A percentile compares a stretch with the other conserved stretches of the same genome.
These are phyloP conservation scores for Rutstroemia sp. DNA, from an alignment of 2,329 filamentous ascomycete species.

Conservation along the genomic window DNA sequence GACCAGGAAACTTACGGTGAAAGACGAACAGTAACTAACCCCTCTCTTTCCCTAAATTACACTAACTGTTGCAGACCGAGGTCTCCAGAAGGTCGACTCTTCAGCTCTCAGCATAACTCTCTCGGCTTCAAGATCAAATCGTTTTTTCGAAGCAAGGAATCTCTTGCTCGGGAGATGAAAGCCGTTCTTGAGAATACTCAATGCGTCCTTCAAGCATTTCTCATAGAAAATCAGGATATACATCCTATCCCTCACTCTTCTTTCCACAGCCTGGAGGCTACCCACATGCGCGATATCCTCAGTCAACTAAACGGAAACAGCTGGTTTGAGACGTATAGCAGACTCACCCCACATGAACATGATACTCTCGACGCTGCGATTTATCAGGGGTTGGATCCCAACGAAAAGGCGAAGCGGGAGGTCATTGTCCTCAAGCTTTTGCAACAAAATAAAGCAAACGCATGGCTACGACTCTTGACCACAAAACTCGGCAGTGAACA, in stretches of 20 bases:
- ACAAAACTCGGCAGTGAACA: slow-evolving; percentile 1
- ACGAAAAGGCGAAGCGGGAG: slow-evolving; percentile 13
- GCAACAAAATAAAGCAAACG: slow-evolving; percentile 15
- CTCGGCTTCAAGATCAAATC: slow-evolving; percentile 21
- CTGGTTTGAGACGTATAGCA: slow-evolving; percentile 24
- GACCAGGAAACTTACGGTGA: neutral
- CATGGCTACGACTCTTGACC: slow-evolving; percentile 17
- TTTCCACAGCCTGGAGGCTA: slow-evolving; percentile 24
- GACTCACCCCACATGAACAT: slow-evolving; percentile 14
- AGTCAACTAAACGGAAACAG: slow-evolving; percentile 19
- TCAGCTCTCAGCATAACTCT: slow-evolving; percentile 16
- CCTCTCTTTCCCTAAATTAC: neutral
- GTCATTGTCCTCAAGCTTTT: slow-evolving; percentile 23
- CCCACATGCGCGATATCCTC: slow-evolving; percentile 25
- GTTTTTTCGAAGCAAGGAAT: slow-evolving; percentile 23
- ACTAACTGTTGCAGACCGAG: slow-evolving; percentile 14
- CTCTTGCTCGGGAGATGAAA: slow-evolving; percentile 24
- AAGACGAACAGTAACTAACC: neutral
- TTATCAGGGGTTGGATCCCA: neutral
- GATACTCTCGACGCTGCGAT: slow-evolving; percentile 10
- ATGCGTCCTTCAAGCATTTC: slow-evolving; percentile 19
- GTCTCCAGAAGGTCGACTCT: slow-evolving; percentile 16
- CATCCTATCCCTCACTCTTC: slow-evolving; percentile 22
- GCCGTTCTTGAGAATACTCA: slow-evolving; percentile 15
- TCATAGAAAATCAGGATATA: slow-evolving; percentile 14